A percentile compares a stretch with the other conserved stretches of the same genome.
phyloP scores from a whole-genome alignment of 345 rosid species.

The Sisymbrium irio region DNA sequence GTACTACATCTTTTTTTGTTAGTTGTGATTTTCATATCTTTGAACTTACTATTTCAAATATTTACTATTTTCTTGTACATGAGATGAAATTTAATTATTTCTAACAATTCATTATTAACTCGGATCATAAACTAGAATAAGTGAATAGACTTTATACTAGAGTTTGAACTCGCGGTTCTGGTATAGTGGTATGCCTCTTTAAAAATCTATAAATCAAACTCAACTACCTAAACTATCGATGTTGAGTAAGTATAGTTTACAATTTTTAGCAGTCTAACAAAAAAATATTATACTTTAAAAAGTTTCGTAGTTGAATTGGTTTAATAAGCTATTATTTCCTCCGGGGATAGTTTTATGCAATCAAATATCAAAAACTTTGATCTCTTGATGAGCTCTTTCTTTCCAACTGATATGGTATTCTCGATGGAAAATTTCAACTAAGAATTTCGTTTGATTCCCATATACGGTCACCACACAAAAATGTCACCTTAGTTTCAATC shows the following conservation, averaged over 20 bases:
- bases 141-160: background rate
- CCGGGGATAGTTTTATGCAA: too few relatives aligned
- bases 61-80: background rate
- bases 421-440: background rate
- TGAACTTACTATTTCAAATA: background rate
- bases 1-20: background rate
- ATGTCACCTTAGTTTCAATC: background rate
- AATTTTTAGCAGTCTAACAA: too few relatives aligned
- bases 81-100: background rate
- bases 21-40: background rate
- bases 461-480: background rate
- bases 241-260: too few relatives aligned
- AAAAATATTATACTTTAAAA: too few relatives aligned
- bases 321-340: too few relatives aligned
- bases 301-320: too few relatives aligned
- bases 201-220: too few relatives aligned
- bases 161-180: too few relatives aligned
- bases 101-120: too few relatives aligned
- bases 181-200: too few relatives aligned
- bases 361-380: background rate
- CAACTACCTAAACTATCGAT: too few relatives aligned
- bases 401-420: background rate
- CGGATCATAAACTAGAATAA: background rate
- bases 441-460: background rate
- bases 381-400: background rate